Base-by-base conservation (phyloP, 2,329 filamentous ascomycete genomes). In the Colletotrichum plurivorum region DNA sequence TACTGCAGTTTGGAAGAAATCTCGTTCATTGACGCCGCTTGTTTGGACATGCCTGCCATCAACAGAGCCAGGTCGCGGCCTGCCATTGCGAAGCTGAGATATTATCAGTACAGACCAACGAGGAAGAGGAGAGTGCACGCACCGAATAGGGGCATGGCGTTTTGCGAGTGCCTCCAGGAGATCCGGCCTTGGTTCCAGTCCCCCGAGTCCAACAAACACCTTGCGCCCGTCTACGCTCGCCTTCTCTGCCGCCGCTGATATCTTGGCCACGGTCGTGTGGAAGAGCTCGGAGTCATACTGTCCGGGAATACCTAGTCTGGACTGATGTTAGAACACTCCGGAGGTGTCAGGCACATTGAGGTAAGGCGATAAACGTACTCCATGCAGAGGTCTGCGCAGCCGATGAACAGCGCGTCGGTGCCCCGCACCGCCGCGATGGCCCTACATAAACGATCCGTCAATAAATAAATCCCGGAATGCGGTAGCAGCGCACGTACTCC, bases 331-430 rank as follows among this genome's bases (percentile, higher is more conserved):
- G 22, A 12, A 4, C 12, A 5, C 8, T 0, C 3, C 7, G 10
- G 6, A 10, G 18, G 8, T 8, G 5, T 31, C 2, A 31, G 7
- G 27, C 27, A 31, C 7, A 10, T 31, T 16, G 6, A n/a, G 13
- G 18, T 13, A 16, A 25, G 7, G 3, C 1, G 20, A 58, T 22
- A 8, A 9, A 39, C 56, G 4, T 25, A 56, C 58, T 67, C 58
- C 45, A 67, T 67, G 58, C 59, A 67, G 4, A 67, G 64, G 15
- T 63, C 64, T 57, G 64, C 64, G 22, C 64, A 67, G 16, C 59
- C 64, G 16, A 63, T 57, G 36, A 67, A 67, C 15, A 63, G 25
- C 1, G 64, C 58, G 27, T 63, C 64, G 18, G 63, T 57, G 12
- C 58, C 59, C 1, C 52, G 52, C n/a, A 67, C 58, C 10, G 58